phyloP scores from a whole-genome alignment of 169 alveolate species.

The Eimeria falciformis region DNA sequence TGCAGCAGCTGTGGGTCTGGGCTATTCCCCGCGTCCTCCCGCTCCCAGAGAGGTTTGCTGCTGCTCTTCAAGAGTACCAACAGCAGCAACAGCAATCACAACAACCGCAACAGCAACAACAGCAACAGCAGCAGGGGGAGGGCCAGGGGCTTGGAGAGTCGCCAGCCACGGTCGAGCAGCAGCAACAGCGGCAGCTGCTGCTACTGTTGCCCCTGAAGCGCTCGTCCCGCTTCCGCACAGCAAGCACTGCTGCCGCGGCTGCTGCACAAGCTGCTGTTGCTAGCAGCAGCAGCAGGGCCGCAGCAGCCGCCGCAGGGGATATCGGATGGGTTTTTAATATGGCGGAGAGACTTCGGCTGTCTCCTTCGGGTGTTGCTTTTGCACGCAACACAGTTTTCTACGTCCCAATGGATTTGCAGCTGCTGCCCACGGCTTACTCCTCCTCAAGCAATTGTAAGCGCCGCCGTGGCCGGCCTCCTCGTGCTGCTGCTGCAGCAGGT shows the following conservation, averaged over 20 bases:
- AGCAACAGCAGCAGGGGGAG: background rate
- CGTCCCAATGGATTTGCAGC: constrained; percentile 40
- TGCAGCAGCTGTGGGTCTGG: constrained; percentile 72
- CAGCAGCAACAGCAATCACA: constrained; percentile 55
- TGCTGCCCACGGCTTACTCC: constrained; percentile 25
- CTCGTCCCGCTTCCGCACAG: background rate
- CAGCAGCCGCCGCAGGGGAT: constrained; percentile 20
- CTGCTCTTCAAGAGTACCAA: constrained; percentile 9
- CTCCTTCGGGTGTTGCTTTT: constrained; percentile 18
- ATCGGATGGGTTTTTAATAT: constrained; percentile 12
- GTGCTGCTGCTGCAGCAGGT: constrained; percentile 17
- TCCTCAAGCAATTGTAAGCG: background rate
- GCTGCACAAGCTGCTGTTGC: constrained; percentile 10
- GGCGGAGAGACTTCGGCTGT: constrained; percentile 9
- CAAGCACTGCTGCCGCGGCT: background rate
- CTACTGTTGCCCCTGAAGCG: background rate
- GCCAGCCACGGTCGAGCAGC: background rate
- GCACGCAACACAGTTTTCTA: constrained; percentile 1
- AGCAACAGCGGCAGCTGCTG: background rate
- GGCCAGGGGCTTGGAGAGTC: background rate
- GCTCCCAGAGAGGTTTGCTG: constrained; percentile 40
- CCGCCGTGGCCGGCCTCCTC: constrained; percentile 24
- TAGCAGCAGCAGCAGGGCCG: constrained; percentile 23
- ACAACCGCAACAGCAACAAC: constrained; percentile 34
- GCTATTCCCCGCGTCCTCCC: constrained; percentile 69